These are phyloP conservation scores for Coniochaeta sp. DNA, from an alignment of 2,329 filamentous ascomycete genomes.

Conservation along the genomic window DNA sequence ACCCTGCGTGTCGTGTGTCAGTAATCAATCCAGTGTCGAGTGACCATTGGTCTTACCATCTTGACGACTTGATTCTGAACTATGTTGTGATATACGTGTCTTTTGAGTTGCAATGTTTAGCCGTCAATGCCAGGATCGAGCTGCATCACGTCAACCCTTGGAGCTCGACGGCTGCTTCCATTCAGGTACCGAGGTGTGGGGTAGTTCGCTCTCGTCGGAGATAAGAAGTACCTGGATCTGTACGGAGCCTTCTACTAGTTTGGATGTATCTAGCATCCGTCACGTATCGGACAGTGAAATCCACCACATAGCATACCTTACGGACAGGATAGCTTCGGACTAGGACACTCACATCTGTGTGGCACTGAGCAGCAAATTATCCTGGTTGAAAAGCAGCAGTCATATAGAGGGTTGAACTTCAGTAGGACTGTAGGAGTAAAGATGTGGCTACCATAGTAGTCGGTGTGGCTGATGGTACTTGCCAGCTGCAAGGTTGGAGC, in stretches of 20 bases:
- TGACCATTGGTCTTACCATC: background rate
- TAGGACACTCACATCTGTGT: background rate
- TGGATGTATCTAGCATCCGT: background rate
- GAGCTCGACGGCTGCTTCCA: background rate
- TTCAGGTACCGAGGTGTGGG: background rate
- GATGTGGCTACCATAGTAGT: background rate
- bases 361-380: no score
- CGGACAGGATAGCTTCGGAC: background rate
- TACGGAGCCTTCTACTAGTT: background rate
- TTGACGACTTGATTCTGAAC: background rate
- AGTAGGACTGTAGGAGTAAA: no score
- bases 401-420: no score
- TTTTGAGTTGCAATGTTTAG: background rate
- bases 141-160: background rate
- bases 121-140: background rate
- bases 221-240: background rate
- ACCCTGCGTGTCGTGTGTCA: constrained; percentile 11
- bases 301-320: background rate
- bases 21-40: background rate
- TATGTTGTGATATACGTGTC: background rate
- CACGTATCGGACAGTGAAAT: background rate
- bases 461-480: background rate
- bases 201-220: background rate
- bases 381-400: no score
- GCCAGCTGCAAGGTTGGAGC: background rate